A percentile compares a stretch with the other conserved stretches of the same genome.
Evolutionary conservation across 805 yeast genomes (phyloP).

Genomic region (Candida schatavii): DNA sequence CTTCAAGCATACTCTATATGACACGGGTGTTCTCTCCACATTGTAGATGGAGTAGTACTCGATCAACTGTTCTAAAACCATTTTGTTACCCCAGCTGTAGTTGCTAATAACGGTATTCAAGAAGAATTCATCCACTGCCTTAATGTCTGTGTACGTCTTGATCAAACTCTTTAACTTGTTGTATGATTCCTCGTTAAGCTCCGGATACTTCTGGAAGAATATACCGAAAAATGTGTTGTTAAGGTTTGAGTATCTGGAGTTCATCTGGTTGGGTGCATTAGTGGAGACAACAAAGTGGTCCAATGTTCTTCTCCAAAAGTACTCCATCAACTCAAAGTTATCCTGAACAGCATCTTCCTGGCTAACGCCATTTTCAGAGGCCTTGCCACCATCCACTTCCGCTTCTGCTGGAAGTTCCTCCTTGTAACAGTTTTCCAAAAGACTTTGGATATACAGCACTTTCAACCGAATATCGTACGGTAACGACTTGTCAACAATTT

Average conservation of each 20-base stretch:
- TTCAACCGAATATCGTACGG: conserved; percentile 72
- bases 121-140: conserved; percentile 73
- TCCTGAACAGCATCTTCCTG: conserved; percentile 15
- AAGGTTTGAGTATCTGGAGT: conserved; percentile 69
- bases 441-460: conserved; percentile 68
- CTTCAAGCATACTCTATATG: conserved; percentile 69
- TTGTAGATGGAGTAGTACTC: conserved; percentile 56
- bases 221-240: conserved; percentile 66
- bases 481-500: conserved; percentile 65
- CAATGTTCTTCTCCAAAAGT: conserved; percentile 63
- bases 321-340: conserved; percentile 55
- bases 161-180: conserved; percentile 55
- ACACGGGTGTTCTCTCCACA: conserved; percentile 62
- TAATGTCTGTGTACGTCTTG: conserved; percentile 51
- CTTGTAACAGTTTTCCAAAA: conserved; percentile 58
- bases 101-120: conserved; percentile 72
- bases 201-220: conserved; percentile 60
- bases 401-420: conserved; percentile 27
- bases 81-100: conserved; percentile 63
- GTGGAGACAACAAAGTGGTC: conserved; percentile 46
- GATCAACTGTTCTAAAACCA: conserved; percentile 62
- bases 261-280: conserved; percentile 46
- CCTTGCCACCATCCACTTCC: too few species aligned
- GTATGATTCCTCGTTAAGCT: conserved; percentile 53
- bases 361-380: too few species aligned